phyloP scores from a whole-genome alignment of 768 basidiomycete species.

The Auricularia sp. region DNA sequence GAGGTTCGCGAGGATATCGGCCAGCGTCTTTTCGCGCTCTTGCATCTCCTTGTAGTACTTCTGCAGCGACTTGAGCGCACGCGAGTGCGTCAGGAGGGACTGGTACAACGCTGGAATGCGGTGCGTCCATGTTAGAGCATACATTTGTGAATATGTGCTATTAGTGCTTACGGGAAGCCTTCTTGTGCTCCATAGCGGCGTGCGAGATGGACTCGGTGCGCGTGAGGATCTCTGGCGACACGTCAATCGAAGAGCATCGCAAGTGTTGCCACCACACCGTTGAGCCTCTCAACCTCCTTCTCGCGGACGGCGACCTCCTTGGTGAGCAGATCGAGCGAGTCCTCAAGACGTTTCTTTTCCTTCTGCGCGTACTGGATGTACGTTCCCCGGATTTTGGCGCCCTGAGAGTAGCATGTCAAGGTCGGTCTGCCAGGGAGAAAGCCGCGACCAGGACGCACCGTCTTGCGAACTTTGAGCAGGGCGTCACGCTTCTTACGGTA shows the following conservation, averaged over 20 bases:
- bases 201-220: constrained; percentile 68
- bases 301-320: constrained; percentile 53
- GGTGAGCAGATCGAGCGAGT: constrained; percentile 39
- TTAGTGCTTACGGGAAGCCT: constrained; percentile 61
- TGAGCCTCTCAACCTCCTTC: constrained; percentile 61
- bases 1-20: constrained; percentile 72
- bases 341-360: constrained; percentile 79
- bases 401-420: constrained; percentile 33
- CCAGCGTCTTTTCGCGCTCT: constrained; percentile 66
- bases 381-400: constrained; percentile 79
- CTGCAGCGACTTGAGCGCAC: constrained; percentile 67
- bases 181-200: constrained; percentile 73
- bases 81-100: constrained; percentile 60
- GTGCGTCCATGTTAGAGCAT: neutral
- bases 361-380: constrained; percentile 83
- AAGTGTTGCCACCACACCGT: constrained; percentile 35
- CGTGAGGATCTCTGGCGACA: constrained; percentile 57
- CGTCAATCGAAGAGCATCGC: neutral
- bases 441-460: constrained; percentile 35
- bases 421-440: neutral
- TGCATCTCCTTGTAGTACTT: constrained; percentile 61
- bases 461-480: constrained; percentile 70
- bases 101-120: constrained; percentile 57
- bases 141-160: neutral
- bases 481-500: constrained; percentile 59